Conservation (phyloP, 768 basidiomycete genomes). For the Chalciporus chontae region DNA sequence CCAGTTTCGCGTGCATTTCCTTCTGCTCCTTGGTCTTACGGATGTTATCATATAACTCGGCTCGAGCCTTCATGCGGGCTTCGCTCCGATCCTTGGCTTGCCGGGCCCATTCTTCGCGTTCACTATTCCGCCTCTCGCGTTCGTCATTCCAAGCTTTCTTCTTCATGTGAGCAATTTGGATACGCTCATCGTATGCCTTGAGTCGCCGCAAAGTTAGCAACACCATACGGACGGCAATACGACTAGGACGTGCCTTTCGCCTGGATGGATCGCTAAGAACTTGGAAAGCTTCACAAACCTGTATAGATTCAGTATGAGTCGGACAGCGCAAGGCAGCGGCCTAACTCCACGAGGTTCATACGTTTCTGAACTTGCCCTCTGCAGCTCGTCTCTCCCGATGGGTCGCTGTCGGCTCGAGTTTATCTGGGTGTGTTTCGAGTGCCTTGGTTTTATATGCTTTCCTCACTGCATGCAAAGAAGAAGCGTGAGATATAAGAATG, state of each 20-base stretch:
- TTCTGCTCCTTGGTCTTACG: conserved; percentile 41
- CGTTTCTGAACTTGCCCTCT: conserved; percentile 59
- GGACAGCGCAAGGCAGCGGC: conserved; percentile 9
- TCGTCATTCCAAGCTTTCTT: conserved; percentile 33
- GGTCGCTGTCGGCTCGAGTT: conserved; percentile 52
- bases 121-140: conserved; percentile 41
- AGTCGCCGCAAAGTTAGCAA: not conserved
- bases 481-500: not conserved
- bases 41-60: conserved; percentile 35
- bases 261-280: conserved; percentile 51
- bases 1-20: conserved; percentile 39
- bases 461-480: conserved; percentile 42
- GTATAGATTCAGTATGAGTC: conserved; percentile 20
- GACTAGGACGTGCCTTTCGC: conserved; percentile 43
- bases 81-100: conserved; percentile 47
- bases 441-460: conserved; percentile 65
- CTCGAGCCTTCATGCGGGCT: conserved; percentile 45
- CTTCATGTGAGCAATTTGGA: conserved; percentile 28
- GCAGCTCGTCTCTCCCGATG: conserved; percentile 51
- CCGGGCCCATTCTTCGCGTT: conserved; percentile 53
- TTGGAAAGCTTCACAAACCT: conserved; percentile 66
- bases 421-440: conserved; percentile 72
- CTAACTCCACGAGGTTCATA: conserved; percentile 32
- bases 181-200: conserved; percentile 48
- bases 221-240: not conserved